phyloP scores from a whole-genome alignment of 108 stramenopile genomes.

The Cyclostephanos tholiformis region DNA sequence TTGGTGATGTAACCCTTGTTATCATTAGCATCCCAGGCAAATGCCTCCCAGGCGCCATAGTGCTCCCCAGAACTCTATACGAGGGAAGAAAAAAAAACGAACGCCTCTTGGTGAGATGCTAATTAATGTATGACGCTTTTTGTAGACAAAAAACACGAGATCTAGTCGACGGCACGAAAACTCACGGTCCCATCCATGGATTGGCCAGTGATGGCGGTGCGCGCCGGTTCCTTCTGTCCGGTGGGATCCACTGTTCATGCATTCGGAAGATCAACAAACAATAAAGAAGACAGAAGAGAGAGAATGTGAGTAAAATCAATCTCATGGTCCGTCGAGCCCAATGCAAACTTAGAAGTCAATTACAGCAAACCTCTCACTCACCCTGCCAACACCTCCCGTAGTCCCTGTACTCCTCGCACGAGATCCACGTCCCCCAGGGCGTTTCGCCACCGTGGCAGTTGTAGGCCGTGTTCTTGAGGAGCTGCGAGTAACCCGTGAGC shows the following conservation, averaged over 20 bases:
- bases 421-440: conserved; percentile 38
- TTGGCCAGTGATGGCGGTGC: conserved; percentile 20
- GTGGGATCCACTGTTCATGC: conserved; percentile 17
- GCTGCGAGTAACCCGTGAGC: conserved; percentile 1
- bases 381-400: conserved; percentile 30
- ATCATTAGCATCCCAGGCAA: conserved; percentile 22
- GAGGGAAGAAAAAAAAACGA: no score
- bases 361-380: background rate
- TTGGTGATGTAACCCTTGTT: conserved; percentile 28
- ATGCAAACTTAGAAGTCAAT: no score
- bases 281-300: background rate
- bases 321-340: no score
- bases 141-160: no score
- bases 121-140: no score
- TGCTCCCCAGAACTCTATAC: conserved; percentile 15
- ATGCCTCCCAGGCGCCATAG: conserved; percentile 18
- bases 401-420: conserved; percentile 35
- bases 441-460: conserved; percentile 37
- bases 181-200: conserved; percentile 18
- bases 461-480: conserved; percentile 7
- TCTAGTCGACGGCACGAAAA: background rate
- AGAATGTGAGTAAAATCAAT: background rate
- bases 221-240: conserved; percentile 13
- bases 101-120: no score
- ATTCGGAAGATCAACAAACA: no score